Evolutionary conservation across 2,329 filamentous ascomycete species (phyloP).

Genomic region (Exophiala mesophila): DNA sequence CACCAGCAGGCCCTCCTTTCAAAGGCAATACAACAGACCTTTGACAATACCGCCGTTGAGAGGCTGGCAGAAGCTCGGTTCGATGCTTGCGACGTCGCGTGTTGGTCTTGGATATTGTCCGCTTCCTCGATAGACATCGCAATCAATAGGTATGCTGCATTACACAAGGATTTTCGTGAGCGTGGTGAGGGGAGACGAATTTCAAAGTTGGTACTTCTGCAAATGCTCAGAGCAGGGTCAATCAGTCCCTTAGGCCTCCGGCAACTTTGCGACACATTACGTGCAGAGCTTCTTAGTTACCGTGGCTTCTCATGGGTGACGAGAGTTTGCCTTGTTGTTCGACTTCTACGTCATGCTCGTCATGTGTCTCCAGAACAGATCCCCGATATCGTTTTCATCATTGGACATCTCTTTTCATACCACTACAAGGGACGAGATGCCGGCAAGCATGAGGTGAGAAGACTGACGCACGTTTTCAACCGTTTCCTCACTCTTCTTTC

Average conservation of each 20-base stretch:
- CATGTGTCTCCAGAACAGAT: constrained; percentile 45
- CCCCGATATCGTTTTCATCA: constrained; percentile 37
- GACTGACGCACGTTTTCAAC: constrained; percentile 39
- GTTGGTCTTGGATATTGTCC: constrained; percentile 46
- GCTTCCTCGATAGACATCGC: constrained; percentile 34
- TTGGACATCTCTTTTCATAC: constrained; percentile 14
- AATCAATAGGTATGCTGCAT: constrained; percentile 33
- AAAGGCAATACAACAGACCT: constrained; percentile 31
- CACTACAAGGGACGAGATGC: constrained; percentile 6
- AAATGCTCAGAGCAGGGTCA: constrained; percentile 42
- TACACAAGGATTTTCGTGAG: constrained; percentile 27
- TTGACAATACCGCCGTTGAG: constrained; percentile 28
- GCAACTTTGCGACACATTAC: constrained; percentile 32
- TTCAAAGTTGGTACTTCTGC: constrained; percentile 45
- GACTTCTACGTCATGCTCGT: constrained; percentile 49
- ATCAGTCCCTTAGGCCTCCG: constrained; percentile 41
- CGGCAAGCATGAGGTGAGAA: constrained; percentile 5
- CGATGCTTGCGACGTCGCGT: constrained; percentile 37
- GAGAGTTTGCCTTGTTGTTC: constrained; percentile 35
- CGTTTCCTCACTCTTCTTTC: constrained; percentile 45
- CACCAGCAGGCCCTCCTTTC: constrained; percentile 22
- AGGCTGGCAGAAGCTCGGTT: constrained; percentile 34
- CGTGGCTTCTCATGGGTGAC: constrained; percentile 9
- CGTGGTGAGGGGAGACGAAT: constrained; percentile 21
- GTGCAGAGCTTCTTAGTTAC: constrained; percentile 11